Percentiles rank a stretch among this genome's conserved stretches.
These are phyloP conservation scores for Scedosporium apiospermum DNA, from an alignment of 2,329 filamentous ascomycete species.

Conservation along the genomic window DNA sequence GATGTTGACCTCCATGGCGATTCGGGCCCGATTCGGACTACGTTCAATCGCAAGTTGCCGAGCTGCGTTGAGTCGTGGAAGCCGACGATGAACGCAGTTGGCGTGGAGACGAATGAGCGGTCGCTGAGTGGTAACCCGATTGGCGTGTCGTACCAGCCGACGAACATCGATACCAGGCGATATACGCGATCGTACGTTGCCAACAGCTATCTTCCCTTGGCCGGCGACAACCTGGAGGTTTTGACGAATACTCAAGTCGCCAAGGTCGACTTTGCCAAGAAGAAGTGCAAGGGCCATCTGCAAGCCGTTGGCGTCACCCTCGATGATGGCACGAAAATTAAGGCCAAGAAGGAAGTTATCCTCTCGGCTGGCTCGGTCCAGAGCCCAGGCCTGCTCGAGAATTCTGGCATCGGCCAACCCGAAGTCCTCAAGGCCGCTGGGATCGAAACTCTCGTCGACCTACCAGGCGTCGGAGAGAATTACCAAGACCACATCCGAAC, in stretches of 20 bases:
- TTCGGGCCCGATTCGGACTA: conserved; percentile 16
- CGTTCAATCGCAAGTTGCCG: conserved; percentile 30
- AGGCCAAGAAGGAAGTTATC: conserved; percentile 25
- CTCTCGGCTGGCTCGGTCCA: conserved; percentile 10
- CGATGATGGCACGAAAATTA: conserved; percentile 28
- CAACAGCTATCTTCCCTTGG: conserved; percentile 30
- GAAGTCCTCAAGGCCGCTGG: conserved; percentile 24
- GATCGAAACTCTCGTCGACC: conserved; percentile 28
- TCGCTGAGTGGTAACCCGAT: conserved; percentile 39
- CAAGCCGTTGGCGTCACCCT: conserved; percentile 23
- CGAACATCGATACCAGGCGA: conserved; percentile 30
- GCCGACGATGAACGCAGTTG: conserved; percentile 34
- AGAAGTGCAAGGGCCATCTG: conserved; percentile 4
- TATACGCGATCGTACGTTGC: conserved; percentile 38
- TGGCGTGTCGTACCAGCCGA: conserved; percentile 40
- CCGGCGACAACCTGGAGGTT: conserved; percentile 30
- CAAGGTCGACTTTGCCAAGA: conserved; percentile 11
- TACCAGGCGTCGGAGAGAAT: conserved; percentile 37
- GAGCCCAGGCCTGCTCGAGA: conserved; percentile 18
- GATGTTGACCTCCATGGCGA: conserved; percentile 11
- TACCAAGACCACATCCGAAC: conserved; percentile 34
- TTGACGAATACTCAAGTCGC: conserved; percentile 20
- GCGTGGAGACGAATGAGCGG: conserved; percentile 27
- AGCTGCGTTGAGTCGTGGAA: conserved; percentile 31
- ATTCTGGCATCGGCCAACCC: conserved; percentile 23